Percentiles rank a stretch among this genome's conserved stretches.
These are phyloP conservation scores for Fragaria ananassa DNA, from an alignment of 306 rosid genomes.

Conservation along the genomic window DNA sequence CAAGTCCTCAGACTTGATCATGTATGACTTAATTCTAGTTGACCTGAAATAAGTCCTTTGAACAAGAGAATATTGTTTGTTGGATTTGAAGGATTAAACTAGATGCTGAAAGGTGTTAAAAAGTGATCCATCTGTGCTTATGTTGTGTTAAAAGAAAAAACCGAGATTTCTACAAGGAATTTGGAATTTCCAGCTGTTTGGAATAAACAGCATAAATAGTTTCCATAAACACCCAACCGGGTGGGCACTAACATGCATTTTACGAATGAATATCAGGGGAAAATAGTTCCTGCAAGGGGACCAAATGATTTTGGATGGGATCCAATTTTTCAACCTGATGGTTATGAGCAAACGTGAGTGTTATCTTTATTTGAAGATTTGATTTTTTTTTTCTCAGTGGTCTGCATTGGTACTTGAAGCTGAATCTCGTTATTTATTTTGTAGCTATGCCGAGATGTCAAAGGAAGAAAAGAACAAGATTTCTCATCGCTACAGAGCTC, in stretches of 20 bases:
- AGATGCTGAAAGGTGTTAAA: background rate
- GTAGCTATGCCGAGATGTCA: constrained; percentile 87
- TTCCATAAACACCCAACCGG: background rate
- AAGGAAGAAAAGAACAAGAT: constrained; percentile 94
- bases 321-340: constrained; percentile 88
- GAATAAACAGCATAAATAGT: background rate
- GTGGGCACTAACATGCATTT: constrained; percentile 5
- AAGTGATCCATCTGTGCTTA: background rate
- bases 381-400: constrained; percentile 13
- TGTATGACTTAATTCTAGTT: background rate
- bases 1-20: background rate
- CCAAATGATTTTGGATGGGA: constrained; percentile 96
- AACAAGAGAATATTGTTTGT: background rate
- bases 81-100: background rate
- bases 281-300: constrained; percentile 84
- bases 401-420: constrained; percentile 16
- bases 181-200: background rate
- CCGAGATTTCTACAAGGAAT: background rate
- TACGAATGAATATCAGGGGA: constrained; percentile 50
- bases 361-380: constrained; percentile 5
- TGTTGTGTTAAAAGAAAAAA: too few relatives aligned
- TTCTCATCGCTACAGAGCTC: constrained; percentile 80
- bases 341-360: constrained; percentile 71
- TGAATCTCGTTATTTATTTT: constrained; percentile 20
- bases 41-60: background rate